Evolutionary conservation across 2,329 filamentous ascomycete genomes (phyloP), one percentile per base, ranked within the genome.

Genomic region (Ophiostoma sp.): DNA sequence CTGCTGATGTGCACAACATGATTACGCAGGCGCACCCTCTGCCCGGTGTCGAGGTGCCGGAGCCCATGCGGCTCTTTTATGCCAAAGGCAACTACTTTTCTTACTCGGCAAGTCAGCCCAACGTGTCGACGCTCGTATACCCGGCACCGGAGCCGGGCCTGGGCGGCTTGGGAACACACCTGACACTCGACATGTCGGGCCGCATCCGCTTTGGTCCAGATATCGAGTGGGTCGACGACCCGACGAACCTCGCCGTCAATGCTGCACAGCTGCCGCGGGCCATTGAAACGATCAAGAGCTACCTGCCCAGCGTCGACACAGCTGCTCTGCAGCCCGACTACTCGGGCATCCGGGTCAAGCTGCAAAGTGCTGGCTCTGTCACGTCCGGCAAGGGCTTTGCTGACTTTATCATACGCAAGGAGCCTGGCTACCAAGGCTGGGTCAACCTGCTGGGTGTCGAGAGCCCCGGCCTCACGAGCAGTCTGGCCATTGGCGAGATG

Each of bases 71-170:
- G 38, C 84, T 92, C 5, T 91, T 86, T 81, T 98, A 90, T 79
- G 94, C 94, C 69, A 99, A 99, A 80, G 95, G 95, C 0, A 94
- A 92, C 70, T 99, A 99, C 81, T 98, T 96, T 80, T 90, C 89
- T 42, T 98, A 97, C 80, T 79, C 84, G 0, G 81, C 86, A 1
- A 85, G 88, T 0, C 75, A 75, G 0, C 93, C 92, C 0, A 76
- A 74, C 42, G 87, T 93, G 11, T 81, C 79, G 1, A 91, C 90
- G 0, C 85, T 99, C 36, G 83, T 99, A 66, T 99, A 98, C 75
- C 95, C 95, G 0, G 93, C 90, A 0, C 93, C 94, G 0, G 82
- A 90, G 8, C 90, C 93, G 0, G 93, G 93, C 1, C 85, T 89
- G 36, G 93, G 87, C 66, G 94, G 95, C 0, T 81, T 99, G 0